Evolutionary conservation across 495 filamentous ascomycete species (phyloP), one percentile per base, ranked within the genome.

Genomic region (Endocarpon pusillum): DNA sequence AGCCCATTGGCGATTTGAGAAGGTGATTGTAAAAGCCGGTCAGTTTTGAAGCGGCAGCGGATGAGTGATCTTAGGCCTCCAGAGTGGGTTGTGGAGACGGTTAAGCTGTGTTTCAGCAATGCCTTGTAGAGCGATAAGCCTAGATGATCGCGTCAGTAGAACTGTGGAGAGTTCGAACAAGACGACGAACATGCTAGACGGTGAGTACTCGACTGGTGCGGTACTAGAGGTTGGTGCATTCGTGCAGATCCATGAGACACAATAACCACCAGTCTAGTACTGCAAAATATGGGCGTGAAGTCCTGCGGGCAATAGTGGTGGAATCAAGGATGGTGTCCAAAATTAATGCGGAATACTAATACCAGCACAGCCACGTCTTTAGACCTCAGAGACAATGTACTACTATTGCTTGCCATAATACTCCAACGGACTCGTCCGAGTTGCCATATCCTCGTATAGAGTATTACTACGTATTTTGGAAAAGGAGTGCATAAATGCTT

Each of bases 41-140:
- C 75, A 42, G 56, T 62, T 17, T 58, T 60, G 47, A 85, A 84
- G 19, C 59, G 58, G 24, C 66, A 59, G 36, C 58, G 60, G 32
- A 80, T 45, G 21, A 62, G 42, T 37, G 52, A 40, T 44, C 58
- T 50, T 40, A 67, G 45, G 34, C 57, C 32, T 30, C 38, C 23
- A 40, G 55, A 51, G 53, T 59, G 44, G 43, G 55, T 48, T 39
- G 44, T 37, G 41, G 53, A 35, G 27, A 63, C 44, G n/a, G 62
- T 56, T 33, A 76, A 47, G 45, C 58, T 72, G 58, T 69, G 67
- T 40, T 64, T 69, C 21, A 84, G 57, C 43, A 89, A 70, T 20
- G 75, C 69, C 43, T 75, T 64, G 51, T 76, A 85, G 34, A 89
- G 73, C 21, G 78, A 70, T 44, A 79, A 59, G 48, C 76, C 78